These are phyloP conservation scores for Plicaturopsis crispa DNA, from an alignment of 768 basidiomycete species.

Conservation along the genomic window DNA sequence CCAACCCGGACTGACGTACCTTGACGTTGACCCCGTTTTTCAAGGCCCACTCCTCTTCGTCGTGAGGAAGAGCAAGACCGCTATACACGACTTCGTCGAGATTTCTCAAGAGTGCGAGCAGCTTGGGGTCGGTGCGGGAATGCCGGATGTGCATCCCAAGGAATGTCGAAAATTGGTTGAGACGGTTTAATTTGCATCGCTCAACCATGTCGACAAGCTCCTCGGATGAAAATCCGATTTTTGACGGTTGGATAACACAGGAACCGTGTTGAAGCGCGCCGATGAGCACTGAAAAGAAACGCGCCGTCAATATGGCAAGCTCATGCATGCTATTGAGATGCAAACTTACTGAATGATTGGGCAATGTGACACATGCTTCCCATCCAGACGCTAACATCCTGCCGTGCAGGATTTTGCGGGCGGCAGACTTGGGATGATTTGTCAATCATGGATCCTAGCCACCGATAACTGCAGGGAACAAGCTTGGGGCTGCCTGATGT, in stretches of 20 bases:
- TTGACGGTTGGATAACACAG: slow-evolving; percentile 66
- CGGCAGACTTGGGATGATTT: slow-evolving; percentile 49
- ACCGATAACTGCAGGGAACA: slow-evolving; percentile 60
- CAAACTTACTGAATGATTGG: slow-evolving; percentile 62
- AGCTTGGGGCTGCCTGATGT: slow-evolving; percentile 82
- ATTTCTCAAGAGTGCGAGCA: slow-evolving; percentile 45
- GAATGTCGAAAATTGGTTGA: slow-evolving; percentile 71
- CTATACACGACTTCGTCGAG: slow-evolving; percentile 62
- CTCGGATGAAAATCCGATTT: slow-evolving; percentile 53
- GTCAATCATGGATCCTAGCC: slow-evolving; percentile 53
- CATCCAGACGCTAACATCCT: slow-evolving; percentile 72
- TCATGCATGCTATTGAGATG: slow-evolving; percentile 4
- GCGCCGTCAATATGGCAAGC: slow-evolving; percentile 17
- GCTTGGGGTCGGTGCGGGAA: slow-evolving; percentile 50
- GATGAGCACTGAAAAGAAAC: slow-evolving; percentile 47
- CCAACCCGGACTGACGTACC: slow-evolving; percentile 28
- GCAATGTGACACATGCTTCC: slow-evolving; percentile 53
- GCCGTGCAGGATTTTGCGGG: slow-evolving; percentile 41
- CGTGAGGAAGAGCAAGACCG: slow-evolving; percentile 55
- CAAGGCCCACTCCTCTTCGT: slow-evolving; percentile 69
- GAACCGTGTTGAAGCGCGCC: slow-evolving; percentile 66
- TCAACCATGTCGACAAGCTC: slow-evolving; percentile 70
- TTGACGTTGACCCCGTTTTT: slow-evolving; percentile 55
- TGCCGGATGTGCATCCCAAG: slow-evolving; percentile 55
- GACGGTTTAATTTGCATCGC: slow-evolving; percentile 59